phyloP scores from a whole-genome alignment of 495 filamentous ascomycete species.

The Penicillium cosmopolitanum region DNA sequence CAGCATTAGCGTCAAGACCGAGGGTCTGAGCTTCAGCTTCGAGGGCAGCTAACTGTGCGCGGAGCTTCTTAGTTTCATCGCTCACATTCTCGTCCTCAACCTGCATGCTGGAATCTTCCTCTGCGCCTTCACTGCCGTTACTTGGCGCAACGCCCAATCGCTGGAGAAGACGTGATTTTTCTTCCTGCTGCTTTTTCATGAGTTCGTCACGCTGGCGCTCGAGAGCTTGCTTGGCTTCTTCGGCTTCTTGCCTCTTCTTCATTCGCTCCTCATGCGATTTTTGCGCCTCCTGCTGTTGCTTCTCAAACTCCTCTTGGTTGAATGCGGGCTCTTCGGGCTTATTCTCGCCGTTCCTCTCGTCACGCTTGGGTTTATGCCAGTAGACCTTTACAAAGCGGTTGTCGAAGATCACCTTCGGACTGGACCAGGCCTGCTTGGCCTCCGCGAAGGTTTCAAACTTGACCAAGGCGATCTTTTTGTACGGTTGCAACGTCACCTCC shows the following conservation, averaged over 20 bases:
- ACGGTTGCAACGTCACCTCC: conserved; percentile 73
- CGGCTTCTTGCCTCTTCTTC: conserved; percentile 72
- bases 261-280: conserved; percentile 75
- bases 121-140: conserved; percentile 25
- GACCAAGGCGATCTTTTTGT: conserved; percentile 79
- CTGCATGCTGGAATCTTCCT: conserved; percentile 21
- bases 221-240: conserved; percentile 70
- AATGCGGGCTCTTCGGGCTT: conserved; percentile 50
- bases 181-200: conserved; percentile 72
- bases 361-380: conserved; percentile 75
- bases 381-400: conserved; percentile 98
- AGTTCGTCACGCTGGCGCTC: conserved; percentile 78
- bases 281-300: conserved; percentile 78
- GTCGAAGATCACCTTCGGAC: conserved; percentile 93
- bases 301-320: conserved; percentile 77
- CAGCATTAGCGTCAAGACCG: conserved; percentile 65
- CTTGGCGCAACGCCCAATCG: conserved; percentile 56
- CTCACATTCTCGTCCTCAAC: conserved; percentile 54
- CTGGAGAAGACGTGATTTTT: conserved; percentile 69
- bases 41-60: conserved; percentile 77
- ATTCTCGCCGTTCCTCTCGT: conserved; percentile 38
- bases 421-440: conserved; percentile 83
- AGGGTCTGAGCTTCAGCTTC: conserved; percentile 83
- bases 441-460: conserved; percentile 74
- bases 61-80: conserved; percentile 66